Evolutionary conservation across 2,329 filamentous ascomycete genomes (phyloP).

Genomic region (Pyricularia pennisetigena): DNA sequence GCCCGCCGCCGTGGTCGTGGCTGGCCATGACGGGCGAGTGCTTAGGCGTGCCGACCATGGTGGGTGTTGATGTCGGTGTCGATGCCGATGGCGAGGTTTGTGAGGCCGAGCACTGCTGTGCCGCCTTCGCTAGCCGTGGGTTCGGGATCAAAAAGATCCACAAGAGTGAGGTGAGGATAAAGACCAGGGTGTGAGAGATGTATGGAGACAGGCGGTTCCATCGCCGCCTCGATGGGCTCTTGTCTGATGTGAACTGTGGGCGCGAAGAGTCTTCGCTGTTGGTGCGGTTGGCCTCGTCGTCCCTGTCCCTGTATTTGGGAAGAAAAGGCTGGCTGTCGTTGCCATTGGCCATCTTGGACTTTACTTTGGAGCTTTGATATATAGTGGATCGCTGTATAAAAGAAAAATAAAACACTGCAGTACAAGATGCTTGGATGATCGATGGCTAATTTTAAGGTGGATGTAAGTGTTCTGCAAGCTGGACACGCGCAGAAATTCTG

Average conservation of each 20-base stretch:
- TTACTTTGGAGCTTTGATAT: background rate
- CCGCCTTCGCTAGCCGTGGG: background rate
- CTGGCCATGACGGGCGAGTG: background rate
- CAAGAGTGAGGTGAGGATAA: slow-evolving; percentile 3
- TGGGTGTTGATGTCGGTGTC: background rate
- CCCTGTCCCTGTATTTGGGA: slow-evolving; percentile 5
- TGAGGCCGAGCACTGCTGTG: background rate
- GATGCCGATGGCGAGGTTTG: background rate
- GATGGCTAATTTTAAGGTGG: background rate
- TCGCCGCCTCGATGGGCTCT: background rate
- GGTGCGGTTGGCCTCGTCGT: slow-evolving; percentile 1
- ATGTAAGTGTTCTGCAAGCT: background rate
- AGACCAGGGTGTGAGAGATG: slow-evolving; percentile 3
- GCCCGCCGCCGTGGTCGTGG: background rate
- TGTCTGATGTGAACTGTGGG: no score
- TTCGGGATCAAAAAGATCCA: slow-evolving; percentile 4
- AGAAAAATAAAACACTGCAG: no score
- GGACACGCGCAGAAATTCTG: background rate
- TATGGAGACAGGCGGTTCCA: background rate
- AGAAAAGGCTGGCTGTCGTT: slow-evolving; percentile 1
- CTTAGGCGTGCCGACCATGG: background rate
- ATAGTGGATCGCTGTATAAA: background rate
- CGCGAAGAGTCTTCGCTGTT: background rate
- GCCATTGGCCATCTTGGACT: background rate
- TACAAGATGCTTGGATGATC: background rate